Evolutionary conservation across 2,329 filamentous ascomycete species (phyloP).

Genomic region (Lachnellula willkommii): DNA sequence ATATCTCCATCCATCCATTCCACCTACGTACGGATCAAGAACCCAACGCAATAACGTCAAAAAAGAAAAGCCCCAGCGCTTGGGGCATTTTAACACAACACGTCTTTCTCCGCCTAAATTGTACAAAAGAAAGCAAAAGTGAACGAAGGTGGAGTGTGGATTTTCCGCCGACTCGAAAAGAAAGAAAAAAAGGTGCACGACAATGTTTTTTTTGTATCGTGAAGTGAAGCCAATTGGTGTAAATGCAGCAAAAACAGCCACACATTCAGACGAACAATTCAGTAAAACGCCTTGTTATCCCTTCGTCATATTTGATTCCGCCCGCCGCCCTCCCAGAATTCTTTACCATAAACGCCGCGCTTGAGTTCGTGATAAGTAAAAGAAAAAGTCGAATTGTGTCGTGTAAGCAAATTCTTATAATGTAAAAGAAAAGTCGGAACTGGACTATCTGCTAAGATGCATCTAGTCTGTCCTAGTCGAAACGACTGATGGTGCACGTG

Average conservation of each 20-base stretch:
- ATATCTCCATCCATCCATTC: background rate
- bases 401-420: background rate
- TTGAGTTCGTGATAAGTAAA: slow-evolving; percentile 2
- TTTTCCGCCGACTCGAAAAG: slow-evolving; percentile 1
- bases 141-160: slow-evolving; percentile 6
- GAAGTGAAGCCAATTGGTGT: slow-evolving; percentile 1
- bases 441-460: background rate
- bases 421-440: background rate
- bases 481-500: slow-evolving; percentile 20
- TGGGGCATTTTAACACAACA: slow-evolving; percentile 8
- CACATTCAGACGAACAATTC: background rate
- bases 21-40: background rate
- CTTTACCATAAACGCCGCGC: slow-evolving; percentile 8
- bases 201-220: slow-evolving; percentile 8
- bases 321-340: background rate
- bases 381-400: background rate
- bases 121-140: slow-evolving; percentile 12
- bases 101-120: slow-evolving; percentile 3
- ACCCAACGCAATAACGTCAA: slow-evolving; percentile 5
- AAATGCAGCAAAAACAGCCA: slow-evolving; percentile 2
- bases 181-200: slow-evolving; percentile 2
- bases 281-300: background rate
- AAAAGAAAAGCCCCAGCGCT: slow-evolving; percentile 12
- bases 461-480: slow-evolving; percentile 16
- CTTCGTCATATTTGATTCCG: background rate